Evolutionary conservation across 192 early-diverging fungal species (phyloP), one percentile per base, ranked within the genome.

Genomic region (Paraglomus brasilianum): DNA sequence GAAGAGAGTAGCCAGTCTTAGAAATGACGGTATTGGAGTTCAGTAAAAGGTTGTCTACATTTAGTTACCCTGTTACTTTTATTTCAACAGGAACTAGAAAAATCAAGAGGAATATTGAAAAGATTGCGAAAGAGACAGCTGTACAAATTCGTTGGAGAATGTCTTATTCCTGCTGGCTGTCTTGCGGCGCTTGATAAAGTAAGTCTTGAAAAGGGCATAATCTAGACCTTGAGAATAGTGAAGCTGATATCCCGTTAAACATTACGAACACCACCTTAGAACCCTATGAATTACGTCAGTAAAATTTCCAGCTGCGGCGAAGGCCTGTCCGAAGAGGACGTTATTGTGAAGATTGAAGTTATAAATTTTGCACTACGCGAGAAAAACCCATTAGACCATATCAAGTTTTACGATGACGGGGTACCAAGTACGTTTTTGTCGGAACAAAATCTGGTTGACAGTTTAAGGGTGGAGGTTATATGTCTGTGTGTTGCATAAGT

Each of bases 361-460:
- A 84, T 95, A 19, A 88, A 92, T 71, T 95, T 91, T 75, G 92
- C 91, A n/a, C 90, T 93, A 86, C 84, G 87, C 59, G 86, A 87
- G 50, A 75, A 85, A 36, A 95, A 98, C 66, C 96, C 96, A 0
- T 89, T 98, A 8, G 92, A 98, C 65, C 75, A 73, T 38, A 82
- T 95, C 66, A 79, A 81, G 42, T 98, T 98, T 66, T 95, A 85
- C 77, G 86, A 80, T 24, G 94, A 95, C 56, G 74, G 41, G 76
- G 76, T 77, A 61, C 57, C 30, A 10, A 59, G 17, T 17, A 13
- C 10, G 50, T 13, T 59, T 17, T 53, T 53, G 50, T 46, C 30
- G 10, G 10, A 15, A 10, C 17, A 10, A 46, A 70, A 50, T 51
- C 19, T 39, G 19, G 38, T 22, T 41, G 4, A 38, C 10, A n/a